phyloP scores from a whole-genome alignment of 2,329 filamentous ascomycete species.

The Mycosphaerella sp. region DNA sequence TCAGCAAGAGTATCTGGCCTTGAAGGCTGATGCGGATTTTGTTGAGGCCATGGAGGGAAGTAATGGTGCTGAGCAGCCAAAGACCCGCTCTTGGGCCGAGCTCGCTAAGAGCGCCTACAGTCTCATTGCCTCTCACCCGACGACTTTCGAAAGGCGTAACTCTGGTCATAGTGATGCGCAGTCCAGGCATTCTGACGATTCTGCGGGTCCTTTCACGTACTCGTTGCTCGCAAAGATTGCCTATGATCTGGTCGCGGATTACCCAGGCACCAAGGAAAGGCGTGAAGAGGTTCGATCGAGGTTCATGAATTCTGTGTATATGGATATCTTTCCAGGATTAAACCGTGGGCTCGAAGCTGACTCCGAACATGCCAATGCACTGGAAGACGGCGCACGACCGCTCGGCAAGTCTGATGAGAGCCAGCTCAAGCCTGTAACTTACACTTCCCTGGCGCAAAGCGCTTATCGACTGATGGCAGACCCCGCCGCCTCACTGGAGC shows the following conservation, averaged over 20 bases:
- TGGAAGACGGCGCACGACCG: not conserved
- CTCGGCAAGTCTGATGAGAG: not conserved
- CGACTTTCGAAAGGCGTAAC: not conserved
- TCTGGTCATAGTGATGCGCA: not conserved
- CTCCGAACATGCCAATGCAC: not conserved
- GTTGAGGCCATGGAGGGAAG: not conserved
- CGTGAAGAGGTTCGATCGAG: not conserved
- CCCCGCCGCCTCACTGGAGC: not conserved
- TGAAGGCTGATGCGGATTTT: conserved; percentile 7
- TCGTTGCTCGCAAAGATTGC: conserved; percentile 5
- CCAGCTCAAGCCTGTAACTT: not conserved
- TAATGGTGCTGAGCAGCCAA: not conserved
- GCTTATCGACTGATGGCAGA: conserved; percentile 1
- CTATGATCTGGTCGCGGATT: conserved; percentile 7
- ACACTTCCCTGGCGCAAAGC: not conserved
- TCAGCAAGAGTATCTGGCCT: conserved; percentile 5
- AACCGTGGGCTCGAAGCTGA: not conserved
- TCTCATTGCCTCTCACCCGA: conserved; percentile 1
- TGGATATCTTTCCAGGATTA: not conserved
- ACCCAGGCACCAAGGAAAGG: not conserved
- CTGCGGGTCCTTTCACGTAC: not conserved
- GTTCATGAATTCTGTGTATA: not conserved
- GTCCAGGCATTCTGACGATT: not conserved
- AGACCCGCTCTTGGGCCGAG: not conserved
- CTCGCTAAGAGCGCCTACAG: conserved; percentile 3